Evolutionary conservation across 345 rosid genomes (phyloP), one percentile per base, ranked within the genome.

Genomic region (Isatis tinctoria): DNA sequence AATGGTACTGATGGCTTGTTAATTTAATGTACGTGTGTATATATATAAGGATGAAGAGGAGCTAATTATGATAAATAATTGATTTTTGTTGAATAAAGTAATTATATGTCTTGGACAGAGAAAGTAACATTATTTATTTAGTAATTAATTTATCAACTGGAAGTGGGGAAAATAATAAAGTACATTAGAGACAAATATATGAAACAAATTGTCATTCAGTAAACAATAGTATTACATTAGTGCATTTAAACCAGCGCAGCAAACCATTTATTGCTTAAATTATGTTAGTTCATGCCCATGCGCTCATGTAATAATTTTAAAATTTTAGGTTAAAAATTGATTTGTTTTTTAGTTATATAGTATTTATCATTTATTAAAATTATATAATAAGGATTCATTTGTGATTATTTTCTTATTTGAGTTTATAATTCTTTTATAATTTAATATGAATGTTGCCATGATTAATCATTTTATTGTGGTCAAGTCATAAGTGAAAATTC

Each of bases 151-250:
- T 59, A 59, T 41, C 32, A 30, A 60, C 12, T 68, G 32, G 33
- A 68, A 22, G 47, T 52, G 58, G 14, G 30, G 33, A 22, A 62
- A 18, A 2, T 49, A 60, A 52, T 68, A 41, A 68, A 59, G 57
- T 39, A 67, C 14, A 49, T 12, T 52, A 41, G 48, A 41, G 74
- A 75, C 69, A 75, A 68, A 33, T 60, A 68, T 75, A 68, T 68
- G 69, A 51, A 75, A 68, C 79, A 67, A 69, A 60, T 41, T 54
- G 37, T 6, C 10, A 75, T 20, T 61, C 36, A 74, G 27, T 49
- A 74, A 66, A 67, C 45, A 59, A 74, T 67, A 22, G 24, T 22
- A 22, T 2, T 2, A 22, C 45, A 60, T 44, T 20, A 17, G 35
- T 35, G 65, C 71, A 74, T 56, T 56, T 41, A 52, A 16, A 45